Evolutionary conservation across 306 rosid genomes (phyloP).

Genomic region (Casuarina equisetifolia): DNA sequence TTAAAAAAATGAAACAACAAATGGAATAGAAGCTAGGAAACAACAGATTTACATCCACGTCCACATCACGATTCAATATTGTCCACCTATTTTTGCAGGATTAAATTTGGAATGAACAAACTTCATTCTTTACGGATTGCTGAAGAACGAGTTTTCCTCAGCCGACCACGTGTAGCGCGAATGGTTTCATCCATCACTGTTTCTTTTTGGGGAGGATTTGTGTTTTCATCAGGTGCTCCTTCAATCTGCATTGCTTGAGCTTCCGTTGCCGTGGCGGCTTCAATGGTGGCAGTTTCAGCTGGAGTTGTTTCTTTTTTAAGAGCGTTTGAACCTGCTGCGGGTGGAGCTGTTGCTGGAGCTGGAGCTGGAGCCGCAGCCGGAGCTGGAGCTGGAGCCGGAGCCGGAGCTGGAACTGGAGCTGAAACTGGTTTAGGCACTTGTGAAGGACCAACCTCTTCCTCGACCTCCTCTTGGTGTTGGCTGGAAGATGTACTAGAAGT

Average conservation of each 20-base stretch:
- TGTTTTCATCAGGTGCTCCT: conserved; percentile 46
- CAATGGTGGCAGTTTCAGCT: conserved; percentile 24
- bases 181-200: conserved; percentile 46
- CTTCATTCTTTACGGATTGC: conserved; percentile 31
- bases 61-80: conserved; percentile 35
- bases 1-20: conserved; percentile 46
- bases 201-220: conserved; percentile 44
- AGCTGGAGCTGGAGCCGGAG: too few species aligned
- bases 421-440: conserved; percentile 37
- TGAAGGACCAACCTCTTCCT: conserved; percentile 49
- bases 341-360: too few species aligned
- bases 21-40: conserved; percentile 39
- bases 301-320: too few species aligned
- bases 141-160: conserved; percentile 48
- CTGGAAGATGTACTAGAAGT: conserved; percentile 47
- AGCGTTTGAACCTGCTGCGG: too few species aligned
- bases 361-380: too few species aligned
- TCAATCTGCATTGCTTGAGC: conserved; percentile 42
- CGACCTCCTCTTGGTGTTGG: conserved; percentile 48
- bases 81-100: conserved; percentile 37
- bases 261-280: conserved; percentile 32
- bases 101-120: conserved; percentile 16
- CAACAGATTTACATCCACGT: conserved; percentile 63
- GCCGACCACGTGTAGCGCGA: conserved; percentile 31
- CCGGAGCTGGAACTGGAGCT: not conserved